Evolutionary conservation across 176 grass and related monocot species (phyloP), one percentile per base, ranked within the genome.

Genomic region (Carex scoparia): DNA sequence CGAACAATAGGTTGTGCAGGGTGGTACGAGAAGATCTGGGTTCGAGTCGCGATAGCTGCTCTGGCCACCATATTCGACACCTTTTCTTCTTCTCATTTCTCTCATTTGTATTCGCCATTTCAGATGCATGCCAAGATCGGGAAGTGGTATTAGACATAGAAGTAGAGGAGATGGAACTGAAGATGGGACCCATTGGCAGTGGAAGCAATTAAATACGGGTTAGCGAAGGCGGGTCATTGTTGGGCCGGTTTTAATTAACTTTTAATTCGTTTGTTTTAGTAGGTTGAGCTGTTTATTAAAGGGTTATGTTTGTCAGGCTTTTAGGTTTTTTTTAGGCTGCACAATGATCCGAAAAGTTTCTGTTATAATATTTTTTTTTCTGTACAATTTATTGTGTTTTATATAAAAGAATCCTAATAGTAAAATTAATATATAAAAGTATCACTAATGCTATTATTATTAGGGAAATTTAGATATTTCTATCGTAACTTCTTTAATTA

Each of bases 61-160:
- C 79, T 7, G 89, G 89, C 89, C 89, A 91, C 86, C 89, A 91
- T 11, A 91, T 68, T 60, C 89, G 84, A 32, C 79, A 88, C 62
- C 33, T 73, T 53, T 79, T 91, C 67, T 11, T 18, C 64, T 12
- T 18, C 64, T 19, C 18, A 11, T 56, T 49, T 42, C 1, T 57
- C 38, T 84, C 48, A 33, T 8, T 85, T 33, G 16, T 76, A 5
- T 4, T 85, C 31, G 55, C 55, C 83, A 83, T 83, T 19, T 2
- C 5, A n/a, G 56, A 81, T 74, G 7, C 42, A 51, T 53, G 8
- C 38, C 42, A 13, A 51, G 68, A 28, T 51, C 70, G 0, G 13
- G 8, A 51, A 74, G 6, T n/a, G 68, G 7, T n/a, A 44, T 9
- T 44, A 16, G 2, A 70, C 40, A 10, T 44, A 19, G n/a, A 28